Evolutionary conservation across 768 basidiomycete genomes (phyloP).

Genomic region (Solioccasus polychromus): DNA sequence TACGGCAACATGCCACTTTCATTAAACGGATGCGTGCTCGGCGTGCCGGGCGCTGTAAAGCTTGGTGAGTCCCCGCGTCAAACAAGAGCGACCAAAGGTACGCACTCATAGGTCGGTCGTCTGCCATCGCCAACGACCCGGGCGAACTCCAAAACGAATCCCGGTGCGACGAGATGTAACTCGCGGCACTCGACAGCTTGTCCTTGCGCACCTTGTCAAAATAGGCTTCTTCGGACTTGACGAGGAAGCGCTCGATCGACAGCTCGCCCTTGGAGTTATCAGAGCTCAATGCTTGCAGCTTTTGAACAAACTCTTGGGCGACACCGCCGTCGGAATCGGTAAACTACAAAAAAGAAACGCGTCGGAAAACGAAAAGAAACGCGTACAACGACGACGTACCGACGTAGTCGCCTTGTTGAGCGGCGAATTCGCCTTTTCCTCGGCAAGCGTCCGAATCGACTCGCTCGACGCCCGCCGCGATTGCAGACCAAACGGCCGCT

Average conservation of each 20-base stretch:
- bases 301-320: conserved; percentile 84
- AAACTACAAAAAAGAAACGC: conserved; percentile 49
- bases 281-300: conserved; percentile 70
- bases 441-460: conserved; percentile 87
- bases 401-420: conserved; percentile 92
- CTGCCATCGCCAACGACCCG: conserved; percentile 41
- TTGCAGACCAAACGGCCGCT: conserved; percentile 75
- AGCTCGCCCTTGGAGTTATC: conserved; percentile 90
- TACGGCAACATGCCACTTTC: conserved; percentile 44
- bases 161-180: conserved; percentile 71
- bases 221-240: conserved; percentile 91
- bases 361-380: background rate
- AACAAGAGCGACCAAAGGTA: too few relatives aligned
- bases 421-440: conserved; percentile 87
- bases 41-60: conserved; percentile 37
- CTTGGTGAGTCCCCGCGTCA: too few relatives aligned
- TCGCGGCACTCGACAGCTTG: conserved; percentile 79
- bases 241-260: conserved; percentile 87
- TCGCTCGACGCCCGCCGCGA: conserved; percentile 84
- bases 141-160: conserved; percentile 83
- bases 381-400: conserved; percentile 39
- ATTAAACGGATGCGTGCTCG: conserved; percentile 50
- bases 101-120: conserved; percentile 71
- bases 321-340: conserved; percentile 94
- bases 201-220: conserved; percentile 89